Base-by-base conservation (phyloP, 108 stramenopile genomes). In the Cyclotella choctawhatcheeana region DNA sequence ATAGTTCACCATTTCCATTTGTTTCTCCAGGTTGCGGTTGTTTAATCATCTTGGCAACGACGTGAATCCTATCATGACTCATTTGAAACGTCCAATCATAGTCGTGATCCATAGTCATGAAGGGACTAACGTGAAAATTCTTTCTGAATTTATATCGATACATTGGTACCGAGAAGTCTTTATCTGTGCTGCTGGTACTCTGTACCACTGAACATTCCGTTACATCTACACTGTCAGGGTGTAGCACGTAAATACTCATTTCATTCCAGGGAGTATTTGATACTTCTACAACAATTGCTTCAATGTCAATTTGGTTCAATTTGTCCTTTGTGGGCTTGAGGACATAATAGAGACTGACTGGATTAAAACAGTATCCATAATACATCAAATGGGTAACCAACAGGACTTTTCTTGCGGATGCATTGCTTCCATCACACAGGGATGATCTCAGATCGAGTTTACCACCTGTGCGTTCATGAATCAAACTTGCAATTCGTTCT, bases 251-350 rank as follows among this genome's bases (percentile, higher is more conserved):
- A 53, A 87, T 85, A 52, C 93, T 83, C 94, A 93, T 93, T 89
- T 98, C 96, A 24, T 84, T 81, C 97, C 97, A 98, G 5, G 97
- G 97, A 3, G 97, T 98, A 75, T 98, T 98, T 69, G 87, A 86
- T 8, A 95, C 96, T 88, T 98, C 96, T 3, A 88, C 92, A 12
- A 62, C 76, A 1, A 47, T 45, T 3, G 50, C 44, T 43, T 34
- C 40, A 14, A 44, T 34, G 27, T 45, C 33, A 14, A n/a, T 22
- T 31, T 12, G 18, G 18, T 47, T 44, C 20, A n/a, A 10, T 47
- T 48, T 26, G 52, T 70, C 32, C 26, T 51, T 34, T 68, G 31
- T 32, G 18, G 61, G 52, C 22, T 81, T 82, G 37, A 89, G 50
- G 17, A 94, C 48, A 62, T 85, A 93, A 63, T 90, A 96, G 69